Conservation (phyloP, 1,139 yeast genomes). For the Lodderomyces theae region DNA sequence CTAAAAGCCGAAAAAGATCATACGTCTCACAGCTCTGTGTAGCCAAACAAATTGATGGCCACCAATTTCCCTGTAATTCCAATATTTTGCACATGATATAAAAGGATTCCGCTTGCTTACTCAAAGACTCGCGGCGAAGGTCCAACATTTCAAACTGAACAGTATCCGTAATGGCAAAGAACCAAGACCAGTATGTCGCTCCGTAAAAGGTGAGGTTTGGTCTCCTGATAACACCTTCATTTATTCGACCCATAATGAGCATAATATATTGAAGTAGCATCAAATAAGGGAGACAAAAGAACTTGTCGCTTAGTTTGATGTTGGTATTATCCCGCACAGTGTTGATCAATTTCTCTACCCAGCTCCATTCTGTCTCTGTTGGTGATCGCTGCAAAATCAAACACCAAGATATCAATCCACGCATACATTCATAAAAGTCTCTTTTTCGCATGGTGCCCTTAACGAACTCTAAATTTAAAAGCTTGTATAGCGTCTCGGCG, state of each 20-base stretch:
- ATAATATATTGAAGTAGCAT: constrained; percentile 22
- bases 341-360: constrained; percentile 9
- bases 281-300: constrained; percentile 22
- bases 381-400: constrained; percentile 31
- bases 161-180: constrained; percentile 12
- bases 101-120: constrained; percentile 15
- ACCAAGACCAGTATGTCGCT: constrained; percentile 14
- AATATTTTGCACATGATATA: constrained; percentile 10
- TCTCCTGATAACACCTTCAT: constrained; percentile 2
- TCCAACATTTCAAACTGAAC: constrained; percentile 10
- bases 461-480: constrained; percentile 13
- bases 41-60: constrained; percentile 10
- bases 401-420: constrained; percentile 31
- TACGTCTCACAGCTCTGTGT: constrained; percentile 5
- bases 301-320: constrained; percentile 2
- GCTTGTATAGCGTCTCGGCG: constrained; percentile 6
- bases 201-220: background rate
- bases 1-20: constrained; percentile 9
- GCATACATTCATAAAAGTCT: constrained; percentile 21
- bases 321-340: constrained; percentile 6
- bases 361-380: constrained; percentile 17
- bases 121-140: constrained; percentile 6
- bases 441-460: constrained; percentile 2
- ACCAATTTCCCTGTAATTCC: constrained; percentile 10
- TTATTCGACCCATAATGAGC: constrained; percentile 9